Base-by-base conservation (phyloP, 257 asterid species). In the Solanum appendiculatum region DNA sequence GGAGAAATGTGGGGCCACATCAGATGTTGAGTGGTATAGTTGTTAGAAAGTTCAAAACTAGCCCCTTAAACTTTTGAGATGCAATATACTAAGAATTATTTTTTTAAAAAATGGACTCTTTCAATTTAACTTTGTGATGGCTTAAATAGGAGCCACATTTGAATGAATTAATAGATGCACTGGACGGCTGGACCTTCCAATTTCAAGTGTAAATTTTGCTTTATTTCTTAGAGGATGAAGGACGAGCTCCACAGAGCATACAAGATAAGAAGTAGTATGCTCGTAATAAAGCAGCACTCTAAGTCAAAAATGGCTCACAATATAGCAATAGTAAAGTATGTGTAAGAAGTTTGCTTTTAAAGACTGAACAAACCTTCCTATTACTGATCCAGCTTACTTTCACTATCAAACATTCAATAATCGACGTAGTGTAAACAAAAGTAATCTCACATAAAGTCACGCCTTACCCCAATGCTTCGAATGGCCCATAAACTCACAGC, bases 401-500 rank as follows among this genome's bases (percentile, higher is more conserved):
- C 84, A 29, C 68, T 81, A 81, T 48, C 31, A 81, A 48, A 46
- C 27, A 81, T 81, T 48, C 68, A 48, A 46, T 31, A 81, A 14
- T 48, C 68, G 4, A 81, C 18, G 4, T 31, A 48, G 85, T 31
- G 40, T 81, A 81, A 85, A 63, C 5, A 1, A 46, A 31, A 70
- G 70, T 36, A 85, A 68, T 40, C 18, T 40, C 78, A 73, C n/a
- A 34, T 66, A 85, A 73, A 69, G 25, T 44, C 31, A 21, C 1
- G 83, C 74, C 97, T 92, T 92, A 95, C 99, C 93, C 98, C 99
- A 46, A 95, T 95, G 95, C 98, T 97, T 90, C 99, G 91, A 88
- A 97, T 77, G 83, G 91, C 95, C 99, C 99, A 97, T 91, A 97
- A 93, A 92, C 98, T 87, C 86, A 95, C 99, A 74, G 99, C 99